phyloP scores from a whole-genome alignment of 2,329 filamentous ascomycete genomes.

The Zasmidium citrigriseum region DNA sequence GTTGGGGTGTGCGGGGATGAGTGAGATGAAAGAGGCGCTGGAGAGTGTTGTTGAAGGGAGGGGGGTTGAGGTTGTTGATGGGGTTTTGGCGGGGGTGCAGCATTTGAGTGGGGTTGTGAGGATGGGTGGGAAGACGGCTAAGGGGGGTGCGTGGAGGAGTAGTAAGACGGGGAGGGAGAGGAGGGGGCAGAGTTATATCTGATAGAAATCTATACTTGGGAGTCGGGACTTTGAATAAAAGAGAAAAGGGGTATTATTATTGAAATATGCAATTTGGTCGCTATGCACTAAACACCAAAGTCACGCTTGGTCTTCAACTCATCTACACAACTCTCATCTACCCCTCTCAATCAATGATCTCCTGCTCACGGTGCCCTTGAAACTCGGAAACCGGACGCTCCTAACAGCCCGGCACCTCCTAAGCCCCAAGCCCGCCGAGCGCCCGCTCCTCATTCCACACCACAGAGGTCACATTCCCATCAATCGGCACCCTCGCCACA shows the following conservation, averaged over 20 bases:
- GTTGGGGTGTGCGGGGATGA: conserved; percentile 54
- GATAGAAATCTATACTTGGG: too few relatives aligned
- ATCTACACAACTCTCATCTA: too few relatives aligned
- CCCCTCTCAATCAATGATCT: too few relatives aligned
- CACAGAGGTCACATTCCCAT: conserved; percentile 39
- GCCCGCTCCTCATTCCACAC: conserved; percentile 32
- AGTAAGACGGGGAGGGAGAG: conserved; percentile 38
- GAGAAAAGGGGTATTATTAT: too few relatives aligned
- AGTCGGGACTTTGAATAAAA: too few relatives aligned
- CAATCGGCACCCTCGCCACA: conserved; percentile 34
- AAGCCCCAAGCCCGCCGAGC: background rate
- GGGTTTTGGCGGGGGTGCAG: conserved; percentile 51
- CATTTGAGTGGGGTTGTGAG: conserved; percentile 49
- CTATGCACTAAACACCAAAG: too few relatives aligned
- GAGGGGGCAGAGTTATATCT: conserved; percentile 44
- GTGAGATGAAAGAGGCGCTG: conserved; percentile 47
- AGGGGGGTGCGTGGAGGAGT: conserved; percentile 46
- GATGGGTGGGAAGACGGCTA: conserved; percentile 49
- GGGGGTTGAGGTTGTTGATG: conserved; percentile 52
- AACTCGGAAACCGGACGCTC: too few relatives aligned
- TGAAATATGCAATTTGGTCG: too few relatives aligned
- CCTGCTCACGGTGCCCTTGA: too few relatives aligned
- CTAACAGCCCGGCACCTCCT: background rate
- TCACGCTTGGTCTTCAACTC: too few relatives aligned
- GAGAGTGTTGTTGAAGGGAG: conserved; percentile 49